Evolutionary conservation across 768 basidiomycete species (phyloP).

Genomic region (Podaxis mareebaensis): DNA sequence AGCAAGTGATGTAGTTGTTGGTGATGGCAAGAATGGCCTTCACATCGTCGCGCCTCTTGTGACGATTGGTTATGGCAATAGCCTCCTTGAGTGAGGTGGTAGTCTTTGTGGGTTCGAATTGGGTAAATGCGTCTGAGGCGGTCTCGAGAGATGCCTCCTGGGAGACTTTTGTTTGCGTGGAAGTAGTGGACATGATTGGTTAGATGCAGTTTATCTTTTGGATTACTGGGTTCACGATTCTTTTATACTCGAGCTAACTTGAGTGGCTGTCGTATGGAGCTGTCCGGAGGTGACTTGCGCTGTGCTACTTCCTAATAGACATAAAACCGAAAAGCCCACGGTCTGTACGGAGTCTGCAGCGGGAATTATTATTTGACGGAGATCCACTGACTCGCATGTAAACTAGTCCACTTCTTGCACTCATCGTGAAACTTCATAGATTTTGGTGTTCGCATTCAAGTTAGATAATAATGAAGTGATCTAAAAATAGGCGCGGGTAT

Average conservation of each 20-base stretch:
- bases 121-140: constrained; percentile 1
- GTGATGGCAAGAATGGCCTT: constrained; percentile 3
- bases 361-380: not conserved
- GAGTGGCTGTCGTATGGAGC: not conserved
- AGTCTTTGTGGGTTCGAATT: constrained; percentile 9
- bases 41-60: constrained; percentile 11
- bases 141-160: not conserved
- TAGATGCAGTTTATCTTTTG: not conserved
- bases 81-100: constrained; percentile 2
- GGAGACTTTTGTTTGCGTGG: not conserved
- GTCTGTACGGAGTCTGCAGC: not conserved
- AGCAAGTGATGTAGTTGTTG: constrained; percentile 13
- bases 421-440: not conserved
- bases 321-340: not conserved
- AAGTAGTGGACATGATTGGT: not conserved
- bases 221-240: not conserved
- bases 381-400: not conserved
- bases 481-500: not conserved
- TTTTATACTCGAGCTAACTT: not conserved
- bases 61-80: constrained; percentile 7
- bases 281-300: not conserved
- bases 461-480: not conserved
- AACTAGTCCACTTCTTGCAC: not conserved
- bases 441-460: not conserved
- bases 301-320: not conserved